Conservation (phyloP, 371 early-diverging fungal genomes). For the Entomophthora muscae region DNA sequence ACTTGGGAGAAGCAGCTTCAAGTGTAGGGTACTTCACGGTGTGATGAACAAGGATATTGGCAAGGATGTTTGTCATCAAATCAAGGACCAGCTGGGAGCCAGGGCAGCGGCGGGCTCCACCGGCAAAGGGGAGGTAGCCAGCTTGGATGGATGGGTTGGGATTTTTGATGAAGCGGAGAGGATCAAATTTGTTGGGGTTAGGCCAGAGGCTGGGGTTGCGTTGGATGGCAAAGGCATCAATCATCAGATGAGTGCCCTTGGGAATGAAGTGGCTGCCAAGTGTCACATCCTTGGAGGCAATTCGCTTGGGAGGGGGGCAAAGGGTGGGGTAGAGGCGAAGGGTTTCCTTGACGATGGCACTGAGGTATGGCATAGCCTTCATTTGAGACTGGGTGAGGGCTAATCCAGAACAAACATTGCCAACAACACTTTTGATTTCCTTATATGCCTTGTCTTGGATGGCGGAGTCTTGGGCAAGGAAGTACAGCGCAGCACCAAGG, state of each 20-base stretch:
- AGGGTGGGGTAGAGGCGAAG: constrained; percentile 10
- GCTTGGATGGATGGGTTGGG: background rate
- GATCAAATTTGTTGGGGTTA: constrained; percentile 7
- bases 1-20: background rate
- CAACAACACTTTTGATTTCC: constrained; percentile 12
- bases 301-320: background rate
- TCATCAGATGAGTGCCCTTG: constrained; percentile 10
- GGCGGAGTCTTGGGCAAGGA: constrained; percentile 10
- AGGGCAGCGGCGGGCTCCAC: constrained; percentile 17
- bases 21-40: background rate
- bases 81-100: constrained; percentile 12
- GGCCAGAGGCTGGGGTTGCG: background rate
- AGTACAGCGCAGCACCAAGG: constrained; percentile 13
- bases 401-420: background rate
- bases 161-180: background rate
- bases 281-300: background rate
- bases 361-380: constrained; percentile 10
- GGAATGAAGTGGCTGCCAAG: constrained; percentile 4
- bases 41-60: background rate
- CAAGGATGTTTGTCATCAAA: background rate
- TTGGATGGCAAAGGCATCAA: background rate
- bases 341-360: constrained; percentile 11
- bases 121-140: constrained; percentile 5
- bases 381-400: constrained; percentile 12
- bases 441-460: background rate